Percentiles rank a stretch among this genome's conserved stretches.
These are phyloP conservation scores for Gaeumannomyces tritici DNA, from an alignment of 2,329 filamentous ascomycete genomes.

Conservation along the genomic window DNA sequence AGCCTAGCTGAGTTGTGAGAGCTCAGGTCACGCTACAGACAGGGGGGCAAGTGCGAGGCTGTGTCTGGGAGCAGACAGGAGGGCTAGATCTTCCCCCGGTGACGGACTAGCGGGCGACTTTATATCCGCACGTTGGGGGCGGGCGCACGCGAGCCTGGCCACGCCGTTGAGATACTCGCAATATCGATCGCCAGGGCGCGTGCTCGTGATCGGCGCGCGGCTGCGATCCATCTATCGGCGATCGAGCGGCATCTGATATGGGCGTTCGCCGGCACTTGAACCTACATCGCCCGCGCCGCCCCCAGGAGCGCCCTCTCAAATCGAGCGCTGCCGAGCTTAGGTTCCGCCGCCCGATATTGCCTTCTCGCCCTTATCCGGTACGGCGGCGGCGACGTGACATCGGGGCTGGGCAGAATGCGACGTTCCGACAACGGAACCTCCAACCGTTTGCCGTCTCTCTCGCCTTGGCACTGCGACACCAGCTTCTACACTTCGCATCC, in stretches of 20 bases:
- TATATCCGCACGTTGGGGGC: not conserved
- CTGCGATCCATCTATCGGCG: not conserved
- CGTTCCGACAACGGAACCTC: not conserved
- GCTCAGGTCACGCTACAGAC: not conserved
- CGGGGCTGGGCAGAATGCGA: not conserved
- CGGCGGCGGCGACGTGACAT: not conserved
- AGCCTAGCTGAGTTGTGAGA: no score
- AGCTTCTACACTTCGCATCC: not conserved
- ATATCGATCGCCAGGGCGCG: not conserved
- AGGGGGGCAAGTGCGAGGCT: no score
- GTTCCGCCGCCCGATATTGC: not conserved
- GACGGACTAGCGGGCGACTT: not conserved
- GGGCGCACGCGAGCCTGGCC: no score
- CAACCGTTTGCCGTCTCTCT: no score
- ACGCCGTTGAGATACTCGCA: not conserved
- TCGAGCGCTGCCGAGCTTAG: not conserved
- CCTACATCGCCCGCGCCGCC: not conserved
- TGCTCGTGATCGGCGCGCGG: no score
- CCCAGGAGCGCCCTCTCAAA: no score
- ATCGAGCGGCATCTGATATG: not conserved
- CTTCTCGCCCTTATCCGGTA: not conserved
- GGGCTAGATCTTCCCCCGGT: no score
- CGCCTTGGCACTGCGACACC: not conserved
- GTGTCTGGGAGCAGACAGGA: not conserved
- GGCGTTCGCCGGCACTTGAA: not conserved